Conservation (phyloP, 2,329 filamentous ascomycete species). For the Colletotrichum liaoningense region DNA sequence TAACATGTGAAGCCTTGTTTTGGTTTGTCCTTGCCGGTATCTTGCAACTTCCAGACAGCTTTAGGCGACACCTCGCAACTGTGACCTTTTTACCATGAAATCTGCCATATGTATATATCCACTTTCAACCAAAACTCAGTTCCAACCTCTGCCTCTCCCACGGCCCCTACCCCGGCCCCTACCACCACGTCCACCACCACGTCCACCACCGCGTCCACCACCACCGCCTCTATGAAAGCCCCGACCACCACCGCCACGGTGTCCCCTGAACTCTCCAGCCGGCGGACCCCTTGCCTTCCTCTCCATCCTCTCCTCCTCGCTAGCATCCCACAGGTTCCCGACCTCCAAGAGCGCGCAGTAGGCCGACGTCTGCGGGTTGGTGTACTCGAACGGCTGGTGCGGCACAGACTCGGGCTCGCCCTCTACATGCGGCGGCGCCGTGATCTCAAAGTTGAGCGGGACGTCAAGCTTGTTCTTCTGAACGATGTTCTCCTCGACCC, state of each 20-base stretch:
- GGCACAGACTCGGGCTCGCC: slow-evolving; percentile 66
- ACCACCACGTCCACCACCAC: slow-evolving; percentile 51
- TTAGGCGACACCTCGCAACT: neutral
- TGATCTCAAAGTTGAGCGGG: slow-evolving; percentile 81
- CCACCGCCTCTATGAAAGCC: slow-evolving; percentile 46
- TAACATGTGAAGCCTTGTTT: too few species aligned
- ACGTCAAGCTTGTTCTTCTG: slow-evolving; percentile 70
- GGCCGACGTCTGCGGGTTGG: slow-evolving; percentile 83
- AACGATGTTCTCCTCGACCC: slow-evolving; percentile 84
- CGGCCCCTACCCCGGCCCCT: slow-evolving; percentile 50
- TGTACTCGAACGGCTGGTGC: slow-evolving; percentile 82
- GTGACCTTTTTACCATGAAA: neutral
- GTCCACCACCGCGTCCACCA: slow-evolving; percentile 47
- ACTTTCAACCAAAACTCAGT: neutral
- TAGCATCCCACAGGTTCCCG: slow-evolving; percentile 79
- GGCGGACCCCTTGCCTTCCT: slow-evolving; percentile 70
- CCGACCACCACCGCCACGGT: slow-evolving; percentile 49
- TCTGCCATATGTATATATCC: neutral
- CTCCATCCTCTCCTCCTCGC: slow-evolving; percentile 74
- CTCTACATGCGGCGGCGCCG: slow-evolving; percentile 77
- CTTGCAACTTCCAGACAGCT: too few species aligned
- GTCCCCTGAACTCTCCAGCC: slow-evolving; percentile 46
- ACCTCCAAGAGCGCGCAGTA: slow-evolving; percentile 86
- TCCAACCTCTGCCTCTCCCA: slow-evolving; percentile 38
- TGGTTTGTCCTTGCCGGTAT: too few species aligned